Base-by-base conservation (phyloP, 768 basidiomycete genomes). In the Myochromella boudieri region DNA sequence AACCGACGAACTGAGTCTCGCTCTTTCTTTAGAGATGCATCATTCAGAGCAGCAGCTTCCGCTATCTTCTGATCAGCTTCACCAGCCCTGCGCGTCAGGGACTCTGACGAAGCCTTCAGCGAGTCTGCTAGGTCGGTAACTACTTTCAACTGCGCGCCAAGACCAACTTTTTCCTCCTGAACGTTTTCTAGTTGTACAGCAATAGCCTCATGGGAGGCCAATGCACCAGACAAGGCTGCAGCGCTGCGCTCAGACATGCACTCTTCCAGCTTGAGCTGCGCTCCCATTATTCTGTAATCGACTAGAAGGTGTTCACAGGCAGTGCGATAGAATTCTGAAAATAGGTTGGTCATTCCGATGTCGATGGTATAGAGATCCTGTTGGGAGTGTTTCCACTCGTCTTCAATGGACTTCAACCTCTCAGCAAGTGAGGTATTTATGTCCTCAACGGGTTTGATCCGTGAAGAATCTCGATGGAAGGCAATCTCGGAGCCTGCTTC, bases 1-100 rank as follows among this genome's bases (percentile, higher is more conserved):
- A 87, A 62, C 18, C 77, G 70, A 48, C 79, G 74, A 7, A 69
- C 58, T 0, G 68, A 52, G 21, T 80, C 71, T 31, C 67, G 71
- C 41, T 82, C 80, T 47, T 71, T 77, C 47, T 72, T 69, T 51
- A 80, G 43, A 0, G 64, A 56, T 4, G 54, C 52, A 44, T 72
- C 67, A 45, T 72, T 59, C 37, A 63, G 63, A 6, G 62, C 37
- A 11, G 37, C 48, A 12, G 62, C 51, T 21, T 63, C 55, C 2
- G 49, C 52, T 25, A 67, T 43, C 27, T 62, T 55, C 28, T 64
- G 66, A 29, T 69, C 61, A 20, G 59, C 54, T 15, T 59, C 58
- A 6, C 44, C 46, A 7, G 53, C 46, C 24, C 58, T 56, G 18
- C 42, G 51, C 40, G 60, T 49, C 12, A 62, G 48, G 22, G 28